phyloP scores from a whole-genome alignment of 2,329 filamentous ascomycete species.

The Monilinia fructicola region DNA sequence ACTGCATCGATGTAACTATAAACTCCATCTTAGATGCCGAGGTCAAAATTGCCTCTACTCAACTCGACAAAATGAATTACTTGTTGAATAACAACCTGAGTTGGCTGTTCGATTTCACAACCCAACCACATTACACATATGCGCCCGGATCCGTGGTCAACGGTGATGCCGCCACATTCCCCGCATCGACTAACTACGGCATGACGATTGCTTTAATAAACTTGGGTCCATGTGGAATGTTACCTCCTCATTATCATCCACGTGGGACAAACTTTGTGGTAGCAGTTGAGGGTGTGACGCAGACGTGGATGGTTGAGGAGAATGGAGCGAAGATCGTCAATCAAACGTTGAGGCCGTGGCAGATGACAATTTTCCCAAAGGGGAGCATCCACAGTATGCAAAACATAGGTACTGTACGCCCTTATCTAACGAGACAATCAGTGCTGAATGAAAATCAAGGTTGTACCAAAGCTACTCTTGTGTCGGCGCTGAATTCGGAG shows the following conservation, averaged over 20 bases:
- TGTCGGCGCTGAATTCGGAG: constrained; percentile 50
- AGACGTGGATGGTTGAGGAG: constrained; percentile 53
- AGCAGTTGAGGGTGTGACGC: constrained; percentile 48
- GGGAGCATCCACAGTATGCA: constrained; percentile 52
- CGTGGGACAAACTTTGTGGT: constrained; percentile 52
- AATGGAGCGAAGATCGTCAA: constrained; percentile 49
- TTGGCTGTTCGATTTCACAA: constrained; percentile 52
- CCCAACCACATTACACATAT: constrained; percentile 45
- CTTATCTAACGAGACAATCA: background rate
- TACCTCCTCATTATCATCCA: constrained; percentile 52
- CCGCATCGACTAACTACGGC: constrained; percentile 48
- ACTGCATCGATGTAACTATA: constrained; percentile 43
- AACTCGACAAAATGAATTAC: constrained; percentile 47
- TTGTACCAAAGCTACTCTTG: constrained; percentile 50
- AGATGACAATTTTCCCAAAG: constrained; percentile 52
- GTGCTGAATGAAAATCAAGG: constrained; percentile 36
- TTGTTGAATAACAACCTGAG: constrained; percentile 44
- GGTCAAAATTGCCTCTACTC: constrained; percentile 45
- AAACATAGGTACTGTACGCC: constrained; percentile 45
- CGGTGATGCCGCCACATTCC: constrained; percentile 53
- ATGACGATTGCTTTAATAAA: constrained; percentile 50
- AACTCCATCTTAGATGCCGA: constrained; percentile 44
- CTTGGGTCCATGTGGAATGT: constrained; percentile 53
- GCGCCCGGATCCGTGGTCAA: constrained; percentile 51
- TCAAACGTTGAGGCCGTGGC: constrained; percentile 45